These are phyloP conservation scores for Straminergon stramineum DNA, from an alignment of 225 moss, liverwort and hornwort genomes.

Conservation along the genomic window DNA sequence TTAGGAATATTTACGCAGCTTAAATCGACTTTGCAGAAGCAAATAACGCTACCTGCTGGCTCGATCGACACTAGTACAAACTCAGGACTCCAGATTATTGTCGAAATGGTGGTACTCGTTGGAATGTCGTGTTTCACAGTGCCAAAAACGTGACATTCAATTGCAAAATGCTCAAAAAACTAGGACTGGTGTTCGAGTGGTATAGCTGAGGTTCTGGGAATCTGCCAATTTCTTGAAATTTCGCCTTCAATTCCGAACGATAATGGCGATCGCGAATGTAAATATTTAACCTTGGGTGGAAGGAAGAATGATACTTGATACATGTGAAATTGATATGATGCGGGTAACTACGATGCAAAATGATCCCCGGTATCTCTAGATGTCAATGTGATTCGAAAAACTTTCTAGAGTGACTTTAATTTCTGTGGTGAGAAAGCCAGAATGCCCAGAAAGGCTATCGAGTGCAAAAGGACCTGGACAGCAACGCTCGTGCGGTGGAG, in stretches of 20 bases:
- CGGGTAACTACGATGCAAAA: neutral
- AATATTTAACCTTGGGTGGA: neutral
- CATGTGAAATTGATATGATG: neutral
- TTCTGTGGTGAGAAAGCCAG: neutral
- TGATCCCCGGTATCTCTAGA: neutral
- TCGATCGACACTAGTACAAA: neutral
- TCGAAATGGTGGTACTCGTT: too few species aligned
- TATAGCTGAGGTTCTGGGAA: neutral
- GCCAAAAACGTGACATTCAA: neutral
- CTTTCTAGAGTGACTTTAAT: neutral
- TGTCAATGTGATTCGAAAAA: neutral
- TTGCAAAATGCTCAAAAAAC: neutral
- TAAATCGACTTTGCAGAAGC: neutral
- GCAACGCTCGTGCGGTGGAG: neutral
- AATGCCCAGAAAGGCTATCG: neutral
- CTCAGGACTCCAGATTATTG: neutral
- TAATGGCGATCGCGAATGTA: neutral
- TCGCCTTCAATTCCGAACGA: neutral
- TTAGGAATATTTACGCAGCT: too few species aligned
- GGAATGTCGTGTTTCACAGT: neutral
- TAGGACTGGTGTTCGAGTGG: neutral
- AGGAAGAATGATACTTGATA: neutral
- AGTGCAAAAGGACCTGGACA: neutral
- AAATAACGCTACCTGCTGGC: neutral
- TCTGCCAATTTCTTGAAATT: neutral